Percentiles rank a stretch among this genome's conserved stretches.
phyloP scores from a whole-genome alignment of 441 rosid species.

The Erysimum pusillum region DNA sequence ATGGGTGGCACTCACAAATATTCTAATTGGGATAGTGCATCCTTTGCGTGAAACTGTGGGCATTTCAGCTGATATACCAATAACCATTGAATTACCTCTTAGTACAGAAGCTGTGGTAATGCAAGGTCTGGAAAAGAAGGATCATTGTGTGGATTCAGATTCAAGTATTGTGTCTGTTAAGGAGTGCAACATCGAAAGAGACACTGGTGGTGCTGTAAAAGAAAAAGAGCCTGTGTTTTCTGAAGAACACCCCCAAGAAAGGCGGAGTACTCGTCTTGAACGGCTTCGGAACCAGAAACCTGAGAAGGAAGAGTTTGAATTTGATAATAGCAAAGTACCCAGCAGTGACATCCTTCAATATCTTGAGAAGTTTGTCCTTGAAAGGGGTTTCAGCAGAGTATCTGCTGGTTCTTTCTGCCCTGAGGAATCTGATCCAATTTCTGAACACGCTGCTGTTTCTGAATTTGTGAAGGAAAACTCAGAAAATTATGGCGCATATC shows the following conservation, averaged over 20 bases:
- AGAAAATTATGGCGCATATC: slow-evolving; percentile 89
- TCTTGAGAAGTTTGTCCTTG: slow-evolving; percentile 76
- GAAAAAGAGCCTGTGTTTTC: slow-evolving; percentile 61
- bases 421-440: slow-evolving; percentile 55
- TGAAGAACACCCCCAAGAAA: slow-evolving; percentile 94
- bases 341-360: slow-evolving; percentile 73
- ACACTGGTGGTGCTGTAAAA: slow-evolving; percentile 48
- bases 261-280: slow-evolving; percentile 97
- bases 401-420: slow-evolving; percentile 53
- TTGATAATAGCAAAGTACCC: slow-evolving; percentile 65
- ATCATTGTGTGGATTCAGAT: slow-evolving; percentile 46
- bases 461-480: slow-evolving; percentile 74
- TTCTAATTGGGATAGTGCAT: slow-evolving; percentile 75
- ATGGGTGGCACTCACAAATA: slow-evolving; percentile 74
- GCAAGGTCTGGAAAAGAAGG: slow-evolving; percentile 59
- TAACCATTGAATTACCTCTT: slow-evolving; percentile 62
- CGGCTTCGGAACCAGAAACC: slow-evolving; percentile 97
- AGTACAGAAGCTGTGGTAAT: slow-evolving; percentile 52
- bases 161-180: slow-evolving; percentile 55
- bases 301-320: slow-evolving; percentile 86
- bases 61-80: slow-evolving; percentile 83
- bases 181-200: slow-evolving; percentile 63
- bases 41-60: slow-evolving; percentile 56
- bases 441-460: slow-evolving; percentile 60
- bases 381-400: slow-evolving; percentile 43